phyloP scores from a whole-genome alignment of 2,329 filamentous ascomycete genomes.

The Ceratocystis destructans region DNA sequence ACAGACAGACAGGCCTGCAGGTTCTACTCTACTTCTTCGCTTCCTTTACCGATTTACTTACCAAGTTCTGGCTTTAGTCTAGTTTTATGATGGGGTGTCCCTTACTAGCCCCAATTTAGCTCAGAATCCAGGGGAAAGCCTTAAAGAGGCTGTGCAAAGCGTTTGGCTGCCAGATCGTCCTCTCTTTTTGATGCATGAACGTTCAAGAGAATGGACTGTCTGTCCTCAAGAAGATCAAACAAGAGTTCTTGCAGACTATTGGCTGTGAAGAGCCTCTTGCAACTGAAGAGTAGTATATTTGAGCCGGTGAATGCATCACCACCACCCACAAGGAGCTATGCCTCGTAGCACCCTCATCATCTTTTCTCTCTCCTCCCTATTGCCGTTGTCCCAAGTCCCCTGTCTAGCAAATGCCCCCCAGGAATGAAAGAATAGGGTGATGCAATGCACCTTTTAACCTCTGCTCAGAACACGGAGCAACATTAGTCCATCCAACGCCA shows the following conservation, averaged over 20 bases:
- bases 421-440: background rate
- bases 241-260: background rate
- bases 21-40: too few relatives aligned
- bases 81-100: background rate
- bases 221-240: too few relatives aligned
- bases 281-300: background rate
- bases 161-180: background rate
- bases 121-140: constrained; percentile 16
- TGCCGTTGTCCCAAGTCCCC: background rate
- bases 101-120: constrained; percentile 6
- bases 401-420: background rate
- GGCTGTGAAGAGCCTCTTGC: background rate
- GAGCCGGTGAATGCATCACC: too few relatives aligned
- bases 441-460: background rate
- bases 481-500: background rate
- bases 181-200: background rate
- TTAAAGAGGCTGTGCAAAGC: constrained; percentile 17
- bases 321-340: too few relatives aligned
- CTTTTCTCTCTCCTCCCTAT: background rate
- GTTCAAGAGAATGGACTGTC: too few relatives aligned
- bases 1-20: too few relatives aligned
- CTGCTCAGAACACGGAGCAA: background rate
- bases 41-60: too few relatives aligned
- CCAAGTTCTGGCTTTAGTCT: background rate
- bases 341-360: background rate